Conservation (phyloP, 2,329 filamentous ascomycete species). For the Cytospora mali region DNA sequence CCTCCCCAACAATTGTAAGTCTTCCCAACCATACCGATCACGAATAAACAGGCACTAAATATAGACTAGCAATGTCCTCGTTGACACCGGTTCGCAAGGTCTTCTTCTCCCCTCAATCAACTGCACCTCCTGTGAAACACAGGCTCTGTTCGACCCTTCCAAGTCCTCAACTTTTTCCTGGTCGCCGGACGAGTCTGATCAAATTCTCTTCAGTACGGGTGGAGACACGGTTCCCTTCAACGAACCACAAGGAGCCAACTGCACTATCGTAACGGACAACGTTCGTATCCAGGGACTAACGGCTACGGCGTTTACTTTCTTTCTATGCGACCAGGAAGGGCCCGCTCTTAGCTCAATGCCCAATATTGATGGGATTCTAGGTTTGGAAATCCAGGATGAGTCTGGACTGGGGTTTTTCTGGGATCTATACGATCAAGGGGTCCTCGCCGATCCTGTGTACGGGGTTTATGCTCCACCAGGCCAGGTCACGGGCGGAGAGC, state of each 20-base stretch:
- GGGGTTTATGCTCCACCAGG: conserved; percentile 34
- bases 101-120: conserved; percentile 20
- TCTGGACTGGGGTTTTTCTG: conserved; percentile 32
- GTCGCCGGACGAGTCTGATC: background rate
- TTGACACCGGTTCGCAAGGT: conserved; percentile 22
- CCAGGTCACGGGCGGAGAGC: conserved; percentile 31
- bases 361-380: conserved; percentile 26
- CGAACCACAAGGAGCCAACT: background rate
- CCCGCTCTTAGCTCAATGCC: conserved; percentile 10
- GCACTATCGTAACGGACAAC: conserved; percentile 15
- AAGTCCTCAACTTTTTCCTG: conserved; percentile 23
- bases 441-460: conserved; percentile 34
- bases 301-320: conserved; percentile 6
- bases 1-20: conserved; percentile 23
- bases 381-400: conserved; percentile 16
- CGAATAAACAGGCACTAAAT: background rate
- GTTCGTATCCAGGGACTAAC: conserved; percentile 18
- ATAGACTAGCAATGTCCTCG: conserved; percentile 17
- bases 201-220: conserved; percentile 13
- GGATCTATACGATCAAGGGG: conserved; percentile 33
- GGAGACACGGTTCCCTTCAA: conserved; percentile 25
- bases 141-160: conserved; percentile 19
- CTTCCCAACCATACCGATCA: background rate
- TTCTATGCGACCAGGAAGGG: conserved; percentile 23
- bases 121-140: conserved; percentile 23